Conservation (phyloP, 306 rosid genomes). For the Trifolium repens region DNA sequence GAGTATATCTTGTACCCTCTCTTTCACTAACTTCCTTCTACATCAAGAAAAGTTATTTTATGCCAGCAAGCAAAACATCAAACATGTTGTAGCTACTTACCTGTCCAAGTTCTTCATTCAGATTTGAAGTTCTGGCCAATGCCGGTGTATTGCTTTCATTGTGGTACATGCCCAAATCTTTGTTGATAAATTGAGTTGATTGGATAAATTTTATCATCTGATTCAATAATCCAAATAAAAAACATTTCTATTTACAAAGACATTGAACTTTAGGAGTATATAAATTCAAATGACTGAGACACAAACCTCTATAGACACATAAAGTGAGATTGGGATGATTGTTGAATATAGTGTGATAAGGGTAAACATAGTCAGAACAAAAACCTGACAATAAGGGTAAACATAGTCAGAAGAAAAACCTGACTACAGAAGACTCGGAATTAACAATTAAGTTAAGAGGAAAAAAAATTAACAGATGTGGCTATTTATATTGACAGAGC, state of each 20-base stretch:
- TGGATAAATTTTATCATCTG: conserved; percentile 99
- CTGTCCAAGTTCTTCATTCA: conserved; percentile 99
- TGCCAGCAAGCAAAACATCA: conserved; percentile 26
- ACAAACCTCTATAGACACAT: conserved; percentile 96
- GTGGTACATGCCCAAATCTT: conserved; percentile 91
- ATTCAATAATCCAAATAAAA: conserved; percentile 37
- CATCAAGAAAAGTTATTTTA: conserved; percentile 13
- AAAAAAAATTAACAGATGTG: conserved; percentile 24
- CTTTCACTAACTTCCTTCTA: conserved; percentile 6
- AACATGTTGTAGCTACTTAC: conserved; percentile 47
- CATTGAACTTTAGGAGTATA: conserved; percentile 29
- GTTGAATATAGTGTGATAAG: conserved; percentile 90
- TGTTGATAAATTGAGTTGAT: conserved; percentile 91
- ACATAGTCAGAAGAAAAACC: conserved; percentile 88
- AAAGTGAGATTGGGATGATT: conserved; percentile 95
- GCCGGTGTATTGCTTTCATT: conserved; percentile 91
- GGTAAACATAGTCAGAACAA: conserved; percentile 87
- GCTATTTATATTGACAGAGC: conserved; percentile 37
- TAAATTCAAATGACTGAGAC: conserved; percentile 35
- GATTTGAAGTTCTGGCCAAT: conserved; percentile 94
- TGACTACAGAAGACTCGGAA: conserved; percentile 46
- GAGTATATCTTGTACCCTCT: conserved; percentile 19
- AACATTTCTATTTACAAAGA: conserved; percentile 33
- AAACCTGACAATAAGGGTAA: conserved; percentile 88
- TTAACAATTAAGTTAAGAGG: conserved; percentile 35